Base-by-base conservation (phyloP, 2,329 filamentous ascomycete species). In the Ophiostoma sp. region DNA sequence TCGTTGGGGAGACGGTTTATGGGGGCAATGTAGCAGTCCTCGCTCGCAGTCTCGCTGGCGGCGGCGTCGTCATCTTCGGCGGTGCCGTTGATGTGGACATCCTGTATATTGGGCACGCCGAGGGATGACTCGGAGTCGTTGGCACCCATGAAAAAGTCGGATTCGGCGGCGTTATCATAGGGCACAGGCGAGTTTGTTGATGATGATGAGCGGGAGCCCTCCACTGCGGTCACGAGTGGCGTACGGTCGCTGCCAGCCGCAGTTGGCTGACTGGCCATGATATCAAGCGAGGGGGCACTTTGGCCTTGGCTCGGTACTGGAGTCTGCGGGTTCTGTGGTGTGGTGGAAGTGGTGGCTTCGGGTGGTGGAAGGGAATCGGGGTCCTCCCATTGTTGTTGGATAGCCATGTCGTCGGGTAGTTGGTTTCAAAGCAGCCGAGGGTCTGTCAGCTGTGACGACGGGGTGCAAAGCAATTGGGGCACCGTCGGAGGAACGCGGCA, bases 71-170 rank as follows among this genome's bases (percentile, higher is more conserved):
- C 65, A 13, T 67, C 65, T 20, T n/a, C 31, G 17, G 60, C 6
- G n/a, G 20, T 66, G 23, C 88, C 87, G 75, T 85, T 85, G 73
- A 87, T 87, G 77, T 85, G 89, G 86, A 89, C 90, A 76, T 93
- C 90, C 76, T 89, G 89, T 71, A 93, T 85, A 72, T 90, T 90
- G 65, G 91, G 90, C 44, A 93, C 87, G 69, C 93, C 93, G 70
- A 97, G 86, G 0, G 94, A 97, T 0, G 94, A 97, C 78, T 95
- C 87, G 4, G 94, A 97, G 81, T 97, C 94, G 81, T 97, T 97
- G 76, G 91, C 90, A 71, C 86, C 87, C 78, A 91, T 90, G 79
- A 95, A 95, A 80, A 95, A 97, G 81, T 97, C 94, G 75, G 93
- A 96, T 80, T 97, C 94, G 77, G 94, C 91, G 80, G 94, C 91